Evolutionary conservation across 148 eudicot genomes (phyloP).

Genomic region (Drosera capensis): DNA sequence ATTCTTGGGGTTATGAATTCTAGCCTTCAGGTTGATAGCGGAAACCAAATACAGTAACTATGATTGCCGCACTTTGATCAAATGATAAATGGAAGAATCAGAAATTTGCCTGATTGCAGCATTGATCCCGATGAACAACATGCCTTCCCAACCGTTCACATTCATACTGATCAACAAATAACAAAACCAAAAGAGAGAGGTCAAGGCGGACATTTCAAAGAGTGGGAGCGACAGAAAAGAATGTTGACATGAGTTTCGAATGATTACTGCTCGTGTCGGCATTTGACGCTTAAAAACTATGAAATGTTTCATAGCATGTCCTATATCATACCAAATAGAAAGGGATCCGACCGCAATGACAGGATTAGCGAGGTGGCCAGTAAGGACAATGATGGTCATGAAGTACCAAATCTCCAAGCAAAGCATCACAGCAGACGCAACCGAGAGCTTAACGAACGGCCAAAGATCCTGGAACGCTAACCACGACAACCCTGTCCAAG

Average conservation of each 20-base stretch:
- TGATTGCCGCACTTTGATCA: neutral
- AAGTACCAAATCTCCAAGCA: slow-evolving; percentile 95
- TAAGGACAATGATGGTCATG: slow-evolving; percentile 87
- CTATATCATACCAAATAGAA: slow-evolving; percentile 83
- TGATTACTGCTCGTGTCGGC: too few species aligned
- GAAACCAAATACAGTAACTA: neutral
- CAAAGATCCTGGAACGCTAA: slow-evolving; percentile 73
- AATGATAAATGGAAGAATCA: neutral
- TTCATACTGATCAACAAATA: slow-evolving; percentile 55
- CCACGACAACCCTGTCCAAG: slow-evolving; percentile 76
- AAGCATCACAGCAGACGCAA: slow-evolving; percentile 89
- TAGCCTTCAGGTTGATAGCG: neutral
- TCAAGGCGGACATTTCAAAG: too few species aligned
- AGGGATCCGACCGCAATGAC: slow-evolving; percentile 82
- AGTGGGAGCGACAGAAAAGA: neutral
- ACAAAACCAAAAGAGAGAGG: neutral
- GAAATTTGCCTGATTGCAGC: slow-evolving; percentile 63
- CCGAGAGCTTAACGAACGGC: slow-evolving; percentile 55
- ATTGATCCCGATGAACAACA: slow-evolving; percentile 89
- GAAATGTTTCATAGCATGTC: too few species aligned
- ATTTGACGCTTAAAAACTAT: too few species aligned
- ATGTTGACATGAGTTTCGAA: too few species aligned
- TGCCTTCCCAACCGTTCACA: slow-evolving; percentile 95
- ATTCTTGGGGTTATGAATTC: too few species aligned
- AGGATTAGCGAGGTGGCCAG: slow-evolving; percentile 91